Evolutionary conservation across 2,329 filamentous ascomycete species (phyloP).

Genomic region (Trichoderma atroviride): DNA sequence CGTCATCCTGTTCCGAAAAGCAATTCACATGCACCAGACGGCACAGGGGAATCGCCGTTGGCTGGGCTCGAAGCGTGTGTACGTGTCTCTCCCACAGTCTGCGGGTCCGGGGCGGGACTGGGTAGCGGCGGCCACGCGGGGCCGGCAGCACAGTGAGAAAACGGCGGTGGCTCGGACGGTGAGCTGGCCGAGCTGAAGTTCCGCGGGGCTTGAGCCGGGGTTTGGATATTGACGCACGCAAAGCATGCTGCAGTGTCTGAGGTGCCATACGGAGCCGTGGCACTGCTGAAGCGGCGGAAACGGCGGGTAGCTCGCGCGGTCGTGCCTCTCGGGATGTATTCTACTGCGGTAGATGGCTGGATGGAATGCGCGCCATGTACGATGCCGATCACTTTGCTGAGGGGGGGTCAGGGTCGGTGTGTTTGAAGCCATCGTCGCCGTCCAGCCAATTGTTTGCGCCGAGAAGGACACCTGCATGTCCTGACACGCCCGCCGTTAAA

Average conservation of each 20-base stretch:
- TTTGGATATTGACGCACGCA: neutral
- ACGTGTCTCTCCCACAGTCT: conserved; percentile 14
- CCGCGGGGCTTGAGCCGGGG: neutral
- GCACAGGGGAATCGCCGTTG: conserved; percentile 1
- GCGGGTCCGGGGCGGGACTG: conserved; percentile 17
- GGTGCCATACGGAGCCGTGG: neutral
- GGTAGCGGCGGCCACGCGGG: conserved; percentile 4
- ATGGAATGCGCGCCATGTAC: neutral
- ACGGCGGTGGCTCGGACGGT: conserved; percentile 12
- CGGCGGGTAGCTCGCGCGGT: conserved; percentile 2
- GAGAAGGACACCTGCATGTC: neutral
- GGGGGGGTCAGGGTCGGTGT: neutral
- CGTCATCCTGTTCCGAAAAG: neutral
- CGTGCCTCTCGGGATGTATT: neutral
- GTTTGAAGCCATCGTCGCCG: conserved; percentile 9
- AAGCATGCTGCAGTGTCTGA: neutral
- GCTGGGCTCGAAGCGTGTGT: neutral
- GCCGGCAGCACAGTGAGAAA: conserved; percentile 24
- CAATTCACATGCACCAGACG: neutral
- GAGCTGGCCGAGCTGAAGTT: conserved; percentile 9
- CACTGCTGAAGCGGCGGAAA: conserved; percentile 2
- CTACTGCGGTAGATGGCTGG: neutral
- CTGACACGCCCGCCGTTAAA: neutral
- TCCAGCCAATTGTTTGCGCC: conserved; percentile 18
- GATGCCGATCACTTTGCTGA: conserved; percentile 10